phyloP scores from a whole-genome alignment of 2,329 filamentous ascomycete genomes.

The Coccinonectria pachysandricola region DNA sequence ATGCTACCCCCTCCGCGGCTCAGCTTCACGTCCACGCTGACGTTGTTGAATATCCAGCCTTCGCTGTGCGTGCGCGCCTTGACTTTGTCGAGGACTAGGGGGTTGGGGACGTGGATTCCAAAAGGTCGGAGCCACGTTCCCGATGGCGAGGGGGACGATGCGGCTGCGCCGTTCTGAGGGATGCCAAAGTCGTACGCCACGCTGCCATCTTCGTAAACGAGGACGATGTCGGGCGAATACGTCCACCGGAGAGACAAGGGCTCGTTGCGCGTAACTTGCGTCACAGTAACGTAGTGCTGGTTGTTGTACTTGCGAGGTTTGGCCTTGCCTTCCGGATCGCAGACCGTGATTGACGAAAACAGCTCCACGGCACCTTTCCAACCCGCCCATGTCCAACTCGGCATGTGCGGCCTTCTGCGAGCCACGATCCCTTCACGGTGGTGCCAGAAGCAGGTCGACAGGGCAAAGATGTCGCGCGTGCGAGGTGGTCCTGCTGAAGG shows the following conservation, averaged over 20 bases:
- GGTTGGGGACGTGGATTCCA: constrained; percentile 22
- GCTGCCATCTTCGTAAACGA: constrained; percentile 20
- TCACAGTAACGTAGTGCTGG: constrained; percentile 26
- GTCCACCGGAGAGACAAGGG: constrained; percentile 21
- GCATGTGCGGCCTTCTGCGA: constrained; percentile 20
- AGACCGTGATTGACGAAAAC: constrained; percentile 23
- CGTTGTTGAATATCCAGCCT: constrained; percentile 26
- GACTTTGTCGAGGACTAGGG: constrained; percentile 23
- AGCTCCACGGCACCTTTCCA: constrained; percentile 26
- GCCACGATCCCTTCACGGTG: constrained; percentile 18
- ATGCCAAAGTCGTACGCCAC: constrained; percentile 23
- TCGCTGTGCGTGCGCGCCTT: constrained; percentile 22
- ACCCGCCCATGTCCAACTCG: constrained; percentile 28
- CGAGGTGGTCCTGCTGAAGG: constrained; percentile 13
- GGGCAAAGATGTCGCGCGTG: constrained; percentile 23
- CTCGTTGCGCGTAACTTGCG: constrained; percentile 25
- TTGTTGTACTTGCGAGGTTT: constrained; percentile 22
- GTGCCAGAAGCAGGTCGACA: constrained; percentile 28
- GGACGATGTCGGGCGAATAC: constrained; percentile 23
- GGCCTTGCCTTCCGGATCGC: constrained; percentile 19
- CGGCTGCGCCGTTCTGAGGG: constrained; percentile 1
- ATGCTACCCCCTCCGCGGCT: constrained; percentile 20
- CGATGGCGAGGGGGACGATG: constrained; percentile 11
- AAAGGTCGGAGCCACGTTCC: constrained; percentile 18
- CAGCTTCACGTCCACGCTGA: constrained; percentile 24